Percentiles rank a stretch among this genome's conserved stretches.
Evolutionary conservation across 202 grass and related monocot species (phyloP).

Genomic region (Cymbopogon flexuosus): DNA sequence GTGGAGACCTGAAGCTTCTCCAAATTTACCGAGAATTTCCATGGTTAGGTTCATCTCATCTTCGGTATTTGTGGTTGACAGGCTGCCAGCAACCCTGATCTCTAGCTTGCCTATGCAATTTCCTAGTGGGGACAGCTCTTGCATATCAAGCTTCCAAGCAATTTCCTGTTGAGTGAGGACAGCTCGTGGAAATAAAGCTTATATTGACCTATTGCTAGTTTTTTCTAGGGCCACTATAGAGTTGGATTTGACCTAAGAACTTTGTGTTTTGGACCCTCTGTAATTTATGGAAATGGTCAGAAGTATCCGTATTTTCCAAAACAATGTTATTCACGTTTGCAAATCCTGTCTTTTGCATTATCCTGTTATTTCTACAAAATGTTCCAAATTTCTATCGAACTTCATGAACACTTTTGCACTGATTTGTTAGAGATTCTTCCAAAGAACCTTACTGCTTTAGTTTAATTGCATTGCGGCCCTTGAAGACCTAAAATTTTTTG

Average conservation of each 20-base stretch:
- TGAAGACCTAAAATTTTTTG: background rate
- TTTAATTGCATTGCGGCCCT: background rate
- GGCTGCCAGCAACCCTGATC: background rate
- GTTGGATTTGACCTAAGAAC: background rate
- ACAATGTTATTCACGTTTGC: background rate
- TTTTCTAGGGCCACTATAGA: background rate
- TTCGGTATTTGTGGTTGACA: background rate
- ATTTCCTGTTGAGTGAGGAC: background rate
- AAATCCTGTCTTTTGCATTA: background rate
- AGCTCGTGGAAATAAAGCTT: background rate
- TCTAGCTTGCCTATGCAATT: background rate
- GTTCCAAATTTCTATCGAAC: background rate
- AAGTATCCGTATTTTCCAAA: background rate
- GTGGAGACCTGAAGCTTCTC: too few relatives aligned
- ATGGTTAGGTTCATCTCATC: too few relatives aligned
- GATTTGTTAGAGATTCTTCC: background rate
- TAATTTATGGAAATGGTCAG: background rate
- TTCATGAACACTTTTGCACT: background rate
- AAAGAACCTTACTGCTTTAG: background rate
- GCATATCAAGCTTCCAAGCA: background rate
- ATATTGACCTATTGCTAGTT: background rate
- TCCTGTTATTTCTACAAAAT: background rate
- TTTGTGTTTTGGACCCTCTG: background rate
- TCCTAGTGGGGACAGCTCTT: background rate
- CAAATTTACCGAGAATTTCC: too few relatives aligned